Base-by-base conservation (phyloP, 805 yeast genomes). In the Babjeviella inositovora region DNA sequence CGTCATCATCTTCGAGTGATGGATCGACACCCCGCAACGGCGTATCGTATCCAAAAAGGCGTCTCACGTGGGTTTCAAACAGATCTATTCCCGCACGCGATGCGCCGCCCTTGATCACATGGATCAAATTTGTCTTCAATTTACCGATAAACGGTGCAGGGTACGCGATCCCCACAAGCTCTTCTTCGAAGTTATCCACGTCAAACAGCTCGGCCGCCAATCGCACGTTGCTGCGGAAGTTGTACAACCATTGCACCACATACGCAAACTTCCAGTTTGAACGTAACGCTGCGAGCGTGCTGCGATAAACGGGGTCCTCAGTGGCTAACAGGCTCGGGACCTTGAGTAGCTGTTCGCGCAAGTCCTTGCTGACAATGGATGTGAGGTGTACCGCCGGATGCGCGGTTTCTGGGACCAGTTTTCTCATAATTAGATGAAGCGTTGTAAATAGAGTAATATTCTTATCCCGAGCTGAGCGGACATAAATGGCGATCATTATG, bases 131-230 rank as follows among this genome's bases (percentile, higher is more conserved):
- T 6, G 44, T 29, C 24, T 63, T 56, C 16, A 69, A 47, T 28
- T 50, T 58, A 26, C 53, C 51, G 8, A 57, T 35, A 24, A 69
- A 46, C 21, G 53, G 41, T 1, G 48, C 27, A 19, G 21, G n/a
- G 24, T 13, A 13, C 8, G 11, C 12, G 6, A 23, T 14, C 9
- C 60, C 61, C 13, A 69, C 46, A 8, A 72, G 44, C 32, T 72
- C 82, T 34, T 70, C 70, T 35, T 72, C 82, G 29, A 71, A 57
- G 11, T 61, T 46, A 28, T 69, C 73, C 6, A 61, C 58, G 33
- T 70, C 74, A 32, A 71, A 65, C 8, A 52, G 51, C 25, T 70
- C 77, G 5, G 52, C 47, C 8, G 50, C 47, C 25, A 72, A 39
- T 32, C 54, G 63, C 17, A 70, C 39, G 23, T 55, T 52, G 13